Conservation (phyloP, 495 filamentous ascomycete species). For the Penicillium odoratum region DNA sequence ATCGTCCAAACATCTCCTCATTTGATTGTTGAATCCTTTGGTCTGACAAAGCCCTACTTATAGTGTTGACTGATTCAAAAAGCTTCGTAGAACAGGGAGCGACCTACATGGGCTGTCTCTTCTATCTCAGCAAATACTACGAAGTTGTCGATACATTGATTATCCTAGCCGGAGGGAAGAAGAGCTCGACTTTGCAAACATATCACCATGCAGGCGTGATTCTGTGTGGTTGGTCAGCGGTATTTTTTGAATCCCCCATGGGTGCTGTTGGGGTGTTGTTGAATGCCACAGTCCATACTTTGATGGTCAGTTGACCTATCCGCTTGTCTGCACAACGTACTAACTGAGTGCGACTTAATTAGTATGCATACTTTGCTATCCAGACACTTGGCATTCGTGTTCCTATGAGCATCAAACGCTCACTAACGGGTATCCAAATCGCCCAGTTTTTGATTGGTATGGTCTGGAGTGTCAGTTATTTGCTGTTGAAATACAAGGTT, state of each 20-base stretch:
- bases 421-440: constrained; percentile 20
- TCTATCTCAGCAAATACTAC: constrained; percentile 93
- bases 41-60: not conserved
- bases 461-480: constrained; percentile 4
- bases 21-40: not conserved
- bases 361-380: constrained; percentile 22
- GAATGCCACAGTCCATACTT: constrained; percentile 77
- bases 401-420: constrained; percentile 13
- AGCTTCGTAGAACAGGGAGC: constrained; percentile 9
- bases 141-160: constrained; percentile 85
- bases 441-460: constrained; percentile 18
- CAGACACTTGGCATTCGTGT: constrained; percentile 17
- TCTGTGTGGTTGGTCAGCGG: constrained; percentile 50
- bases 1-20: not conserved
- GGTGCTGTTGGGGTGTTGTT: constrained; percentile 71
- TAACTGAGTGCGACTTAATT: not conserved
- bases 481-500: constrained; percentile 16
- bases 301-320: constrained; percentile 61
- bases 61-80: constrained; percentile 7
- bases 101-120: constrained; percentile 65
- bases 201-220: constrained; percentile 91
- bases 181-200: constrained; percentile 76
- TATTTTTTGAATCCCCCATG: constrained; percentile 22
- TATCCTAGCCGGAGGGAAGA: constrained; percentile 81
- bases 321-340: not conserved